phyloP scores from a whole-genome alignment of 2,329 filamentous ascomycete genomes.

The Dothiorella sarmentorum region DNA sequence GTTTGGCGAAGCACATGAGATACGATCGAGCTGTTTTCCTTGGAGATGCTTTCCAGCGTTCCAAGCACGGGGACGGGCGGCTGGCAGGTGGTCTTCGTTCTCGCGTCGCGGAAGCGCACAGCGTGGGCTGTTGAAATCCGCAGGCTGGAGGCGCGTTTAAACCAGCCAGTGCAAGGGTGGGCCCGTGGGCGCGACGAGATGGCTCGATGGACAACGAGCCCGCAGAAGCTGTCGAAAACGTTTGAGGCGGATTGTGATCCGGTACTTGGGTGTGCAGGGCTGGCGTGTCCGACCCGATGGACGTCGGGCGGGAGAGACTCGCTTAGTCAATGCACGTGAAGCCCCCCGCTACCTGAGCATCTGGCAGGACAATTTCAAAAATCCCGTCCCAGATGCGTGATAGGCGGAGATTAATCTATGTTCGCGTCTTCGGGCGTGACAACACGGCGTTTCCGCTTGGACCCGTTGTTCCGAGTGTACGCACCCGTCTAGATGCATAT shows the following conservation, averaged over 20 bases:
- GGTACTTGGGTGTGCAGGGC: slow-evolving; percentile 5
- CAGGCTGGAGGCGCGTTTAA: not conserved
- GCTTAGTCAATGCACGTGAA: slow-evolving; percentile 16
- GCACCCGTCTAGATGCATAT: slow-evolving; percentile 7
- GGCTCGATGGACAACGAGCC: not conserved
- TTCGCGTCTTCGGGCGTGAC: not conserved
- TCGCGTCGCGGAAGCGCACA: not conserved
- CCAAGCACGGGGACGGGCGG: not conserved
- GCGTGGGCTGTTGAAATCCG: not conserved
- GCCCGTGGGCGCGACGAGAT: not conserved
- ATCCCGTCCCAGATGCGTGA: not conserved
- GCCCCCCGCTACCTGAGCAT: not conserved
- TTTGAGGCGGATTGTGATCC: not conserved
- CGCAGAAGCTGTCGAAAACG: not conserved
- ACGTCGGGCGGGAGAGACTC: slow-evolving; percentile 9
- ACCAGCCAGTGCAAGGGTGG: not conserved
- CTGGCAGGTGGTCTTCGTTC: not conserved
- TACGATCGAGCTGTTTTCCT: not conserved
- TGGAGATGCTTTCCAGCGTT: not conserved
- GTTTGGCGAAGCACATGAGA: not conserved
- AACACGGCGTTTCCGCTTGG: not conserved
- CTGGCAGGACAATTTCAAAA: not conserved
- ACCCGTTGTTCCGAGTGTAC: not conserved
- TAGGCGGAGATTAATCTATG: not conserved
- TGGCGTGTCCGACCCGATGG: slow-evolving; percentile 12